Evolutionary conservation across 1,284 basidiomycete species (phyloP), one percentile per base, ranked within the genome.

Genomic region (Rhodofomes roseus): DNA sequence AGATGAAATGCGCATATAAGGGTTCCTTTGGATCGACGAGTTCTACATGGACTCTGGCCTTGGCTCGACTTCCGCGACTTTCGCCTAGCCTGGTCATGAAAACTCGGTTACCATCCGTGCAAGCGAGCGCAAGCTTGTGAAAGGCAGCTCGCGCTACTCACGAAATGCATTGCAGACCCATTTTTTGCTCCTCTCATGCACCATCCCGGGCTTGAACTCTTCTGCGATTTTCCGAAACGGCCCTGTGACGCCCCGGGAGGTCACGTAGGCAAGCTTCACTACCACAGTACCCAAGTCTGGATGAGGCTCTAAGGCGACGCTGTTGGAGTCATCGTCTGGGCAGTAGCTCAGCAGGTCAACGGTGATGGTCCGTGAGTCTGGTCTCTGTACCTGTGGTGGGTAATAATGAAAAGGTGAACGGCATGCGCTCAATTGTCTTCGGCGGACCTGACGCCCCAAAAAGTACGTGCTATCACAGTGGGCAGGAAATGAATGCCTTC

Each of bases 31-130:
- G 22, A 27, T 46, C 16, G 23, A 25, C 23, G 22, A 18, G 16
- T 16, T 14, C 44, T 46, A 14, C 37, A 18, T 39, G 11, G 5
- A 39, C 16, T 18, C 16, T 12, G 11, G 8, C 25, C 7, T 2
- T 22, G 50, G 46, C 20, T 22, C 16, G 2, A 55, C 60, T 55
- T 1, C 2, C 20, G 3, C 25, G 31, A 4, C 57, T n/a, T 2
- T 52, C 20, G 11, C 57, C 60, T 36, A 58, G 48, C 25, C 53
- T 59, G 22, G 12, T 9, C 16, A 29, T n/a, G n/a, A n/a, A n/a
- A n/a, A n/a, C 12, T 5, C 11, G 2, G 16, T 46, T 12, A 23
- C 11, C 18, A 25, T 9, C n/a, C 9, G 18, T 44, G 20, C 9
- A 27, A 48, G 20, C 11, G 41, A 18, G 12, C 12, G 20, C 41